phyloP scores from a whole-genome alignment of 1,284 basidiomycete species.

The Cutaneotrichosporon cyanovorans region DNA sequence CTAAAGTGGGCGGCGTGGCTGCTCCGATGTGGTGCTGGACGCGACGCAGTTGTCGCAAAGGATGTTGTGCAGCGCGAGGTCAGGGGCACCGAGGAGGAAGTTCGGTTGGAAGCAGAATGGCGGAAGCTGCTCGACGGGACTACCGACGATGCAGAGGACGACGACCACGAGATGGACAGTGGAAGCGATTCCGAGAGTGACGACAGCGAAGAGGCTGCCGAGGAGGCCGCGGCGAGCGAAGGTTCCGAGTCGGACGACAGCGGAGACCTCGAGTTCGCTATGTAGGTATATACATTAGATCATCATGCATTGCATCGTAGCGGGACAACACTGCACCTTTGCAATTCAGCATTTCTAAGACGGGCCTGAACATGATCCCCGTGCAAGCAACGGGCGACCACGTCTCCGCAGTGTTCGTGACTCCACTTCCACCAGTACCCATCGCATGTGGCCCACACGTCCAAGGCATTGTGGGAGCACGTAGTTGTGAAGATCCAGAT shows the following conservation, averaged over 20 bases:
- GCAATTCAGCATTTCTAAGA: no score
- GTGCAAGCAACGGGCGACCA: no score
- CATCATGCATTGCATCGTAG: background rate
- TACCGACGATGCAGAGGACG: slow-evolving; percentile 9
- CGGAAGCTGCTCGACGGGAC: slow-evolving; percentile 15
- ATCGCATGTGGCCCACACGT: no score
- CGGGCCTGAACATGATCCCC: no score
- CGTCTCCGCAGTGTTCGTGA: no score
- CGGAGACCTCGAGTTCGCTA: slow-evolving; percentile 9
- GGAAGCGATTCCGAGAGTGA: slow-evolving; percentile 15
- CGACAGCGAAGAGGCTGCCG: slow-evolving; percentile 10
- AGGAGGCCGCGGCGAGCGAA: no score
- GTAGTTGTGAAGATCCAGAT: no score
- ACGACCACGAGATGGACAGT: slow-evolving; percentile 14
- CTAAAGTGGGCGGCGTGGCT: slow-evolving; percentile 24
- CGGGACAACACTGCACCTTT: no score
- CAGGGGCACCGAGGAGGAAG: slow-evolving; percentile 10
- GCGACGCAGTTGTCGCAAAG: slow-evolving; percentile 14
- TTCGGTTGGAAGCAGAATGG: slow-evolving; percentile 22
- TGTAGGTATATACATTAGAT: slow-evolving; percentile 5
- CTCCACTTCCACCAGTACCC: no score
- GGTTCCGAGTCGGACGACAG: slow-evolving; percentile 7
- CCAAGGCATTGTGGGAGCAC: no score
- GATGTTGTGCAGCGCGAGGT: slow-evolving; percentile 26
- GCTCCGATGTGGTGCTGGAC: slow-evolving; percentile 17